Evolutionary conservation across 2,329 filamentous ascomycete species (phyloP).

Genomic region (Aspergillus neotritici): DNA sequence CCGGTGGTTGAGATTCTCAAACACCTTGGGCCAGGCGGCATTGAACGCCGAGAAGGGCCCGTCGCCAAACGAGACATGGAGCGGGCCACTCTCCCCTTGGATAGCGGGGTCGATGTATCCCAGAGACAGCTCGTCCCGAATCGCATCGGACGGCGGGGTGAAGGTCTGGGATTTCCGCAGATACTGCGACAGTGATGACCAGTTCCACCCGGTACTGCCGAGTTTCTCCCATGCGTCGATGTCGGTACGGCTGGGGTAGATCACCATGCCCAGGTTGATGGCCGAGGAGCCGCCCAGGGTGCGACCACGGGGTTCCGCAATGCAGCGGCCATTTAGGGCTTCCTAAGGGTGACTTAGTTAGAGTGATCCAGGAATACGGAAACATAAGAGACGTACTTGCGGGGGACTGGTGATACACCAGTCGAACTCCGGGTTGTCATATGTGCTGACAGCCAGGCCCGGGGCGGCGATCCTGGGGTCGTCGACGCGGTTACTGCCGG

Average conservation of each 20-base stretch:
- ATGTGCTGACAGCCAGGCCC: constrained; percentile 6
- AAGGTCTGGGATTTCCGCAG: constrained; percentile 40
- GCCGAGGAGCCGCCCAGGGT: constrained; percentile 46
- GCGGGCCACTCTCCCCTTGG: too few relatives aligned
- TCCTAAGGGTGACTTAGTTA: not conserved
- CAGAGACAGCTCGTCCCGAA: not conserved
- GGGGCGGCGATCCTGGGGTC: constrained; percentile 13
- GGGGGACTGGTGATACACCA: constrained; percentile 12
- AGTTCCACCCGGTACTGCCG: constrained; percentile 43
- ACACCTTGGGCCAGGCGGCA: too few relatives aligned
- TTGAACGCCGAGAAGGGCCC: too few relatives aligned
- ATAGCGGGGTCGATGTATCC: too few relatives aligned
- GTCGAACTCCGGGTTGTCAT: constrained; percentile 14
- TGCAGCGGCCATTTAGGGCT: constrained; percentile 34
- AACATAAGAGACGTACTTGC: not conserved
- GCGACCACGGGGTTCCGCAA: constrained; percentile 42
- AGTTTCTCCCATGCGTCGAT: constrained; percentile 43
- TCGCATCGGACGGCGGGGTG: constrained; percentile 20
- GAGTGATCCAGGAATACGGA: not conserved
- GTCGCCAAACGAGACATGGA: too few relatives aligned
- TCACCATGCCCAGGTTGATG: constrained; percentile 35
- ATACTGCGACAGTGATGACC: constrained; percentile 43
- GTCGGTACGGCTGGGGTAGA: constrained; percentile 26
- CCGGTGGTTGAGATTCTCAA: too few relatives aligned
- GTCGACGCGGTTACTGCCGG: constrained; percentile 13